Evolutionary conservation across 371 early-diverging fungal species (phyloP).

Genomic region (Fennellomyces sp.): DNA sequence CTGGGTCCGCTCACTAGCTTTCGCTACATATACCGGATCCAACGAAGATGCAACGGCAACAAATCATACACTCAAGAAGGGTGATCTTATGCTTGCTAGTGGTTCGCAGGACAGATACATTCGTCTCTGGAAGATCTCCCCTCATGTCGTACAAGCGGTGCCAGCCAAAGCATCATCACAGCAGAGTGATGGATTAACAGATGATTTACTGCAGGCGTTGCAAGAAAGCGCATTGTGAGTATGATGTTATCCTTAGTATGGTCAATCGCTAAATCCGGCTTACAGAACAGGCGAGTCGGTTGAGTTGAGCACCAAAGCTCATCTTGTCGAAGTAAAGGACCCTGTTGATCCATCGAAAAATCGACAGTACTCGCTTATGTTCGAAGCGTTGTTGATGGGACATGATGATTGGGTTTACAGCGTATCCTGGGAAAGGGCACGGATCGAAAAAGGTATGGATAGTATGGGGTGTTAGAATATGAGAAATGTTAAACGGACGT

Average conservation of each 20-base stretch:
- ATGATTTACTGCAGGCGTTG: constrained; percentile 57
- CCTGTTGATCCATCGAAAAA: constrained; percentile 7
- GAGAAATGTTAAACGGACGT: not conserved
- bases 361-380: constrained; percentile 69
- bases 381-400: constrained; percentile 89
- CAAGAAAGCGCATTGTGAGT: constrained; percentile 56
- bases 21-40: constrained; percentile 62
- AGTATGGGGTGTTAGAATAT: not conserved
- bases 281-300: constrained; percentile 48
- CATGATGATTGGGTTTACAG: constrained; percentile 97
- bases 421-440: constrained; percentile 76
- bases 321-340: constrained; percentile 60
- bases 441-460: constrained; percentile 17
- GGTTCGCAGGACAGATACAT: constrained; percentile 93
- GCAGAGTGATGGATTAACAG: constrained; percentile 28
- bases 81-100: constrained; percentile 87
- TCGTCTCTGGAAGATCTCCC: constrained; percentile 86
- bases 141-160: constrained; percentile 13
- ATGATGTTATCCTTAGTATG: too few species aligned
- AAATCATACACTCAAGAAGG: constrained; percentile 61
- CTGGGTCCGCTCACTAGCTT: constrained; percentile 88
- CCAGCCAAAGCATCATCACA: constrained; percentile 5
- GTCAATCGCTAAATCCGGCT: too few species aligned
- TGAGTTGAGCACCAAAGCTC: constrained; percentile 83
- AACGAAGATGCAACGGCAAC: constrained; percentile 23